Evolutionary conservation across 306 rosid genomes (phyloP).

Genomic region (Betula pendula): DNA sequence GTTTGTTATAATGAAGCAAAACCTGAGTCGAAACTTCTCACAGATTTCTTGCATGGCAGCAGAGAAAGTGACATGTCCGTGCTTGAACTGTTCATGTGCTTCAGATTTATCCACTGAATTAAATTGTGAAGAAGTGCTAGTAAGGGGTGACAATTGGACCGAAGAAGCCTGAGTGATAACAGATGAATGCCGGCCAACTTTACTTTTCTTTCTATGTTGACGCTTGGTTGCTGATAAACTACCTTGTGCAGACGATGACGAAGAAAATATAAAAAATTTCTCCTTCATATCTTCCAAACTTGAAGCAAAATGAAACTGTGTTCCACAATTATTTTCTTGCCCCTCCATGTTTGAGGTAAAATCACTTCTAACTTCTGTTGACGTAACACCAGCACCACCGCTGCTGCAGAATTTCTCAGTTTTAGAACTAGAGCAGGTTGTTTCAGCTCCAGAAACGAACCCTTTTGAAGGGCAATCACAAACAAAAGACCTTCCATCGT

Average conservation of each 20-base stretch:
- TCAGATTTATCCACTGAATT: slow-evolving; percentile 37
- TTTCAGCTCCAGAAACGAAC: slow-evolving; percentile 38
- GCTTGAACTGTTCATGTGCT: slow-evolving; percentile 36
- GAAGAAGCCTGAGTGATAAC: slow-evolving; percentile 43
- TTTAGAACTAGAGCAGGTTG: slow-evolving; percentile 39
- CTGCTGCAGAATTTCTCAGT: slow-evolving; percentile 33
- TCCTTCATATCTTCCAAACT: slow-evolving; percentile 41
- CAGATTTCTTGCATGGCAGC: slow-evolving; percentile 56
- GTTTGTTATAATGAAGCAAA: too few species aligned
- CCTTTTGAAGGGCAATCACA: slow-evolving; percentile 27
- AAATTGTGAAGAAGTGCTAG: slow-evolving; percentile 36
- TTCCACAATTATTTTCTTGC: slow-evolving; percentile 33
- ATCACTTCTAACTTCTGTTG: slow-evolving; percentile 36
- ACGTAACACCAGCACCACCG: slow-evolving; percentile 30
- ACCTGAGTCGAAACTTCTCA: slow-evolving; percentile 85
- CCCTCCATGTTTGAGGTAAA: slow-evolving; percentile 34
- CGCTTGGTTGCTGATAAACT: slow-evolving; percentile 37
- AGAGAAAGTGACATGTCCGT: slow-evolving; percentile 35
- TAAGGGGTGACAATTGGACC: slow-evolving; percentile 39
- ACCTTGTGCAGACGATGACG: slow-evolving; percentile 44
- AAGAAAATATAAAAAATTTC: slow-evolving; percentile 60
- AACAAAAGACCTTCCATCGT: slow-evolving; percentile 24
- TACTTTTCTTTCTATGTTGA: slow-evolving; percentile 57
- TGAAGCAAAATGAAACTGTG: slow-evolving; percentile 28
- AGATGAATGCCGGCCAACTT: slow-evolving; percentile 39